These are phyloP conservation scores for Candida xiaguanensis DNA, from an alignment of 805 yeast genomes.

Conservation along the genomic window DNA sequence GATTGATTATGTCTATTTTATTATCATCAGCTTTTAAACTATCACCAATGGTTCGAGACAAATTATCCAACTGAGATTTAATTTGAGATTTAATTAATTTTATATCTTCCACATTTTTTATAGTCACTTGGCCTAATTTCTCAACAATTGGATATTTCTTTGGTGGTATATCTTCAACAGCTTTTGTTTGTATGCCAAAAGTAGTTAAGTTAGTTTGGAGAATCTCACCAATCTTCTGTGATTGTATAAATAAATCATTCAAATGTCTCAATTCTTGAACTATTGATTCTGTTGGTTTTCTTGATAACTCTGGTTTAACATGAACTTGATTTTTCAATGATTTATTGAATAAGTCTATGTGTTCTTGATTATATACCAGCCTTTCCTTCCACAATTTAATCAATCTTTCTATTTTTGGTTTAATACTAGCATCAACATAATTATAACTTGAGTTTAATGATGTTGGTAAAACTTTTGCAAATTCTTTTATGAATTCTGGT, in stretches of 20 bases:
- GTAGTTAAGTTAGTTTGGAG: slow-evolving; percentile 35
- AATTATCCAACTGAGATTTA: slow-evolving; percentile 19
- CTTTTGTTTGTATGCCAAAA: slow-evolving; percentile 34
- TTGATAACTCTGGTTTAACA: neutral
- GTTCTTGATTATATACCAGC: slow-evolving; percentile 33
- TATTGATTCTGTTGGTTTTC: slow-evolving; percentile 11
- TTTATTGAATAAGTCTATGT: slow-evolving; percentile 24
- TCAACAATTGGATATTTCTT: slow-evolving; percentile 38
- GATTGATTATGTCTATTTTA: slow-evolving; percentile 26
- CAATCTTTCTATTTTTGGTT: slow-evolving; percentile 48
- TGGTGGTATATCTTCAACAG: slow-evolving; percentile 37
- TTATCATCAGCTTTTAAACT: slow-evolving; percentile 29
- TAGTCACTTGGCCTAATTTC: slow-evolving; percentile 31
- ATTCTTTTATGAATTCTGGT: slow-evolving; percentile 55
- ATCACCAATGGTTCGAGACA: slow-evolving; percentile 17
- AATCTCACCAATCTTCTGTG: slow-evolving; percentile 23
- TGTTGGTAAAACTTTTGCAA: slow-evolving; percentile 46
- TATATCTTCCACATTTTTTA: slow-evolving; percentile 28
- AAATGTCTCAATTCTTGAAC: slow-evolving; percentile 30
- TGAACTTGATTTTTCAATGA: slow-evolving; percentile 17
- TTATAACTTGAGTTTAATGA: slow-evolving; percentile 32
- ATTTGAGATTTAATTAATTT: slow-evolving; percentile 25
- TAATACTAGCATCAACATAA: slow-evolving; percentile 30
- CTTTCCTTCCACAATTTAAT: slow-evolving; percentile 59
- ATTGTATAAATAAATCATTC: slow-evolving; percentile 26